phyloP scores from a whole-genome alignment of 192 early-diverging fungal species.

The Umbelopsis sp. region DNA sequence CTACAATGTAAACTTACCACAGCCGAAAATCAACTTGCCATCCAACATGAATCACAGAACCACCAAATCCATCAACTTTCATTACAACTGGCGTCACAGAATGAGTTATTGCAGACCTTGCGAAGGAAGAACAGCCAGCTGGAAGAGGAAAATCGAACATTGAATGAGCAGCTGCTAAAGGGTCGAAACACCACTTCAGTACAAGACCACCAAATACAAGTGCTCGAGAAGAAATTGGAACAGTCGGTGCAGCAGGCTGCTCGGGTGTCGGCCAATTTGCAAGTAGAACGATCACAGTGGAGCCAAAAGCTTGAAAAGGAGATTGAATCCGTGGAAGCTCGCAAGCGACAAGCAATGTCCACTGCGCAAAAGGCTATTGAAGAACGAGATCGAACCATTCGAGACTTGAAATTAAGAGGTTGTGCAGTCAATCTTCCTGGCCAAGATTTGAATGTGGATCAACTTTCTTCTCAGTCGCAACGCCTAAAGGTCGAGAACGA shows the following conservation, averaged over 20 bases:
- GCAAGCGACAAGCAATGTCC: slow-evolving; percentile 4
- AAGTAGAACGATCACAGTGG: slow-evolving; percentile 3
- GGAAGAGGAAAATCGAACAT: neutral
- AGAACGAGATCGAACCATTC: neutral
- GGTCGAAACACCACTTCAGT: neutral
- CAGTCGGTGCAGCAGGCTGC: slow-evolving; percentile 21
- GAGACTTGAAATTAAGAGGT: neutral
- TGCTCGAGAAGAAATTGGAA: slow-evolving; percentile 4
- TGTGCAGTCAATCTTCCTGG: neutral
- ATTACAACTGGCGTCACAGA: neutral
- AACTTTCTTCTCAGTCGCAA: neutral
- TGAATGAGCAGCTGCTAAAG: neutral
- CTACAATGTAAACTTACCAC: neutral
- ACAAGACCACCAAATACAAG: neutral
- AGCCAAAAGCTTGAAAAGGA: slow-evolving; percentile 1
- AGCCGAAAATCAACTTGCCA: neutral
- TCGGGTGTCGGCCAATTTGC: neutral
- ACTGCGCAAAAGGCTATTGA: slow-evolving; percentile 14
- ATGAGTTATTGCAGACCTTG: neutral
- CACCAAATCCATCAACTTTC: slow-evolving; percentile 14
- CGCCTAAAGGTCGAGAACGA: slow-evolving; percentile 18
- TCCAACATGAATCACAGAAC: slow-evolving; percentile 1
- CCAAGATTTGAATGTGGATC: neutral
- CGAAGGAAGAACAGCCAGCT: neutral
- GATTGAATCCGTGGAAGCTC: neutral